Conservation (phyloP, 1,284 basidiomycete genomes). For the Schizophyllum commune region DNA sequence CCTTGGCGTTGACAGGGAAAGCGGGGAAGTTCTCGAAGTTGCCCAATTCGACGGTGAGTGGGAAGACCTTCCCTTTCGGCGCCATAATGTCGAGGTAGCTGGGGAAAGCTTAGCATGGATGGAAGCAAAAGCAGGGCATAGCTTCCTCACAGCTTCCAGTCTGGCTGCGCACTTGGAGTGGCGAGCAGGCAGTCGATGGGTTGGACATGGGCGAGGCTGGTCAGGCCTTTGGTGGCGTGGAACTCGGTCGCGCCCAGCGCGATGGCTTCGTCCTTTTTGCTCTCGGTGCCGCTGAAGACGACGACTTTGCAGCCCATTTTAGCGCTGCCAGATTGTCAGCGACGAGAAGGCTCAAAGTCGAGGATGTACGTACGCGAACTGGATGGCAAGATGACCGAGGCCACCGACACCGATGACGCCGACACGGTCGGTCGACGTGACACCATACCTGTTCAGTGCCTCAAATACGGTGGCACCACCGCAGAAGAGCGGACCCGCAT, state of each 20-base stretch:
- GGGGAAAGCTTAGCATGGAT: too few relatives aligned
- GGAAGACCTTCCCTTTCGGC: constrained; percentile 8
- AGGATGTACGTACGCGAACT: constrained; percentile 20
- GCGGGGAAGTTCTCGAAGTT: constrained; percentile 7
- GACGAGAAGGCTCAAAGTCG: too few relatives aligned
- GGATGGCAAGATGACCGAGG: constrained; percentile 29
- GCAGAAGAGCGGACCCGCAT: constrained; percentile 30
- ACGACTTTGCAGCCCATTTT: constrained; percentile 48
- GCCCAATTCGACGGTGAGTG: constrained; percentile 7
- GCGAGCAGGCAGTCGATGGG: constrained; percentile 13
- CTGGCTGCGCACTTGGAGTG: constrained; percentile 10
- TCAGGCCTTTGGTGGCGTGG: constrained; percentile 19
- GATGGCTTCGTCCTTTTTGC: constrained; percentile 47
- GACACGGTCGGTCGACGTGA: constrained; percentile 25
- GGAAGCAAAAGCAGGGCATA: background rate
- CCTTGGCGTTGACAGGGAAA: constrained; percentile 3
- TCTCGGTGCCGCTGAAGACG: constrained; percentile 49
- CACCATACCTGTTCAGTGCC: constrained; percentile 15
- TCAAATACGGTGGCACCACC: constrained; percentile 29
- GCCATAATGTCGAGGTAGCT: constrained; percentile 11
- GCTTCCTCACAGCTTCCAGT: constrained; percentile 14
- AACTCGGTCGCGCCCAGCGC: constrained; percentile 43
- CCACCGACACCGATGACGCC: constrained; percentile 29
- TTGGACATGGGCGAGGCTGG: constrained; percentile 15
- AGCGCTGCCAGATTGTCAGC: background rate